Conservation (phyloP, 371 early-diverging fungal species). For the Apophysomyces elegans region DNA sequence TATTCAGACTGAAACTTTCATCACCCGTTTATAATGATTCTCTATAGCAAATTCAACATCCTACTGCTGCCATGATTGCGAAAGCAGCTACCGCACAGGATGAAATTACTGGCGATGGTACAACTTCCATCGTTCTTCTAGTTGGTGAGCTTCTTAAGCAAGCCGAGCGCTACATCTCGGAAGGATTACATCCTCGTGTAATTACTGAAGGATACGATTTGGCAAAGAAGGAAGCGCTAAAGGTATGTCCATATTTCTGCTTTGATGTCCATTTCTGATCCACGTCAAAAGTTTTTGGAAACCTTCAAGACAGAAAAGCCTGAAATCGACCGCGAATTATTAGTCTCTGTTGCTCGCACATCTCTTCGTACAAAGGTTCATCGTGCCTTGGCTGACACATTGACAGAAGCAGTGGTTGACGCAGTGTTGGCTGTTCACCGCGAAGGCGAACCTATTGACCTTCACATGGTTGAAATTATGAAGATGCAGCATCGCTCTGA, state of each 20-base stretch:
- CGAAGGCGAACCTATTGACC: conserved; percentile 88
- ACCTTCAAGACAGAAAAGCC: conserved; percentile 70
- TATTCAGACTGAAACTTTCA: conserved; percentile 34
- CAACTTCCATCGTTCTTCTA: conserved; percentile 95
- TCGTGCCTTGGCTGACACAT: conserved; percentile 83
- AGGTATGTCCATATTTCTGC: conserved; percentile 46
- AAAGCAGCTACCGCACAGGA: conserved; percentile 99
- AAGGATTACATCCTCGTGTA: conserved; percentile 97
- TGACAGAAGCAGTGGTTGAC: conserved; percentile 97
- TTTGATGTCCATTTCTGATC: background rate
- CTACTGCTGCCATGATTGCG: conserved; percentile 99
- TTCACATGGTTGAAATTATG: conserved; percentile 99
- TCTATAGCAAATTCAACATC: conserved; percentile 98
- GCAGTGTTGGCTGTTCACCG: conserved; percentile 90
- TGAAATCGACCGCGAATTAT: conserved; percentile 87
- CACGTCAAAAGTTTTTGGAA: conserved; percentile 81
- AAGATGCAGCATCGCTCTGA: conserved; percentile 99
- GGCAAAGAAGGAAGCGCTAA: conserved; percentile 93
- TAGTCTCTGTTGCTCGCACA: conserved; percentile 93
- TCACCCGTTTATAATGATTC: conserved; percentile 15
- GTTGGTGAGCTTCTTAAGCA: conserved; percentile 98
- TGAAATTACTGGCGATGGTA: conserved; percentile 99
- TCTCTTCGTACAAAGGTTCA: conserved; percentile 97
- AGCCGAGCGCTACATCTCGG: conserved; percentile 93
- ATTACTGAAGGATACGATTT: conserved; percentile 97